phyloP scores from a whole-genome alignment of 2,329 filamentous ascomycete species.

The Cordyceps tenuipes region DNA sequence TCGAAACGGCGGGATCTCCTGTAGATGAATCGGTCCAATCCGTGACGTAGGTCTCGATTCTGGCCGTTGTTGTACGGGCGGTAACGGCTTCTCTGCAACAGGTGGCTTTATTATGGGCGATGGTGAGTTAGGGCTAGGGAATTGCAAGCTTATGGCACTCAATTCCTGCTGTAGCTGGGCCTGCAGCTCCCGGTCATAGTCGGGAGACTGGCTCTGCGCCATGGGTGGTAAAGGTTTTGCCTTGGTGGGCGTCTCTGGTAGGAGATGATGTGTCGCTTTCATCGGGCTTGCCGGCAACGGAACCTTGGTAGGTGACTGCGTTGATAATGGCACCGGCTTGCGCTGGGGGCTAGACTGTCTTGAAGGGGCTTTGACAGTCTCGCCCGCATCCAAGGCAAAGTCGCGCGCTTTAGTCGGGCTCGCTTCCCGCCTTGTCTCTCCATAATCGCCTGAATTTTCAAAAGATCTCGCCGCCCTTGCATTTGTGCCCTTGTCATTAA shows the following conservation, averaged over 20 bases:
- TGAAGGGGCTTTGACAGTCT: conserved; percentile 50
- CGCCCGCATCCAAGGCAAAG: conserved; percentile 35
- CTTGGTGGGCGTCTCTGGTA: conserved; percentile 37
- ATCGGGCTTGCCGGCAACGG: conserved; percentile 44
- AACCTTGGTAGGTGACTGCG: conserved; percentile 48
- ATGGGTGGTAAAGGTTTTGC: conserved; percentile 40
- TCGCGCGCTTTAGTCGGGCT: conserved; percentile 46
- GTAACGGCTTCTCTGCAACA: conserved; percentile 13
- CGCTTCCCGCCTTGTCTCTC: conserved; percentile 40
- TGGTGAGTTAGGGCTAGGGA: conserved; percentile 13
- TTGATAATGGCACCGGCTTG: conserved; percentile 35
- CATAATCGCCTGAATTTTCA: conserved; percentile 42
- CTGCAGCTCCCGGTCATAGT: conserved; percentile 53
- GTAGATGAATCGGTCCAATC: conserved; percentile 33
- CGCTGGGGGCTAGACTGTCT: conserved; percentile 53
- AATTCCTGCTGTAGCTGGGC: conserved; percentile 58
- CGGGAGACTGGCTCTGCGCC: conserved; percentile 42
- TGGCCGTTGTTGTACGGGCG: conserved; percentile 16
- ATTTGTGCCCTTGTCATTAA: conserved; percentile 79
- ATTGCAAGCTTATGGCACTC: conserved; percentile 43
- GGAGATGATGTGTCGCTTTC: conserved; percentile 23
- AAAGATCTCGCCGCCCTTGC: conserved; percentile 51
- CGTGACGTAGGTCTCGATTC: conserved; percentile 30
- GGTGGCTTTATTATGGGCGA: conserved; percentile 19
- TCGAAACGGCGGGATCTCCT: conserved; percentile 49